Conservation (phyloP, 1,139 yeast species). For the Pichia cactophila region DNA sequence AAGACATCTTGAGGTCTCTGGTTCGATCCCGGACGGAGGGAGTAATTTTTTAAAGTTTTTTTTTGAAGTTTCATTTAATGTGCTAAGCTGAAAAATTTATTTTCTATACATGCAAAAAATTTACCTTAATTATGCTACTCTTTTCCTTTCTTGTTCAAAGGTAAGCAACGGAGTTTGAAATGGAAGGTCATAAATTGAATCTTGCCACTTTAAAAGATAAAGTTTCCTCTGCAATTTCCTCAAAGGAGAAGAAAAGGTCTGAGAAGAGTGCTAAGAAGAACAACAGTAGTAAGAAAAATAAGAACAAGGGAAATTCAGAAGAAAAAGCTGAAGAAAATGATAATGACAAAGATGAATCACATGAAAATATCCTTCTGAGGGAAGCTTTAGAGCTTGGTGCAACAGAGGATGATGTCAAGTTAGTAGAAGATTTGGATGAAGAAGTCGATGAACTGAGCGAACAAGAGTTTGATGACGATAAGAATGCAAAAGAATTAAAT, state of each 20-base stretch:
- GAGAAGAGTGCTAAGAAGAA: conserved; percentile 12
- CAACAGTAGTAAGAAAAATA: conserved; percentile 18
- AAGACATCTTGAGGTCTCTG: conserved; percentile 15
- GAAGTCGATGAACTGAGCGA: conserved; percentile 60
- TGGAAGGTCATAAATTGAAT: conserved; percentile 27
- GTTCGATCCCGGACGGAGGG: conserved; percentile 16
- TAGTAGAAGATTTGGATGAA: conserved; percentile 45
- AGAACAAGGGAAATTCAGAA: conserved; percentile 20
- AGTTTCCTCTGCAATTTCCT: conserved; percentile 39
- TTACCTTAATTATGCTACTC: background rate
- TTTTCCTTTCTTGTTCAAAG: background rate
- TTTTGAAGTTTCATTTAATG: background rate
- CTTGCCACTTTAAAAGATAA: conserved; percentile 52
- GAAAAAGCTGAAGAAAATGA: too few relatives aligned
- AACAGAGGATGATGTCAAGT: conserved; percentile 52
- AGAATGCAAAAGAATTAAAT: conserved; percentile 40
- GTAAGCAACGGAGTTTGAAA: conserved; percentile 3
- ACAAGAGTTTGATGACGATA: conserved; percentile 45
- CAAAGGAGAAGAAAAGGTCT: conserved; percentile 19
- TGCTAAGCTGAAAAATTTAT: background rate
- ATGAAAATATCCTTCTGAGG: conserved; percentile 37
- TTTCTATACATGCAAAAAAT: background rate
- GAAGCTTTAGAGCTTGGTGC: conserved; percentile 73
- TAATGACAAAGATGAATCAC: background rate
- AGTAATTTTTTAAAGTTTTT: conserved; percentile 1